Evolutionary conservation across 1,139 yeast species (phyloP).

Genomic region (Saccharomycopsis hybrid): DNA sequence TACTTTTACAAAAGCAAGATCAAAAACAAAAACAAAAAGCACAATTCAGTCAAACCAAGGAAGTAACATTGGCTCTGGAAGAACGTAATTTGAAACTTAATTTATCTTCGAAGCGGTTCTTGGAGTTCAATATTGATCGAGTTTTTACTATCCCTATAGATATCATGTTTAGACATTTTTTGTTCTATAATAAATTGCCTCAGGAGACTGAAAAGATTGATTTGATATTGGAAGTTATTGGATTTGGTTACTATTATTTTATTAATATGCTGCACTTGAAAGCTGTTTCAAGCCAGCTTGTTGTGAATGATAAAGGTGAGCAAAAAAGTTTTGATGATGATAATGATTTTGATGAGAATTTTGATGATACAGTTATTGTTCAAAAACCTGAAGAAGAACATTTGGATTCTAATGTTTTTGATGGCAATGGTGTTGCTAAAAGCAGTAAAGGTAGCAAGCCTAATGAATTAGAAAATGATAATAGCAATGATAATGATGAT

Average conservation of each 20-base stretch:
- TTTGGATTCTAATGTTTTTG: background rate
- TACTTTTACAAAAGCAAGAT: background rate
- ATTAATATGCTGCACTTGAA: constrained; percentile 27
- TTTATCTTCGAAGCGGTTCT: constrained; percentile 1
- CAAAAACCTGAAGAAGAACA: constrained; percentile 2
- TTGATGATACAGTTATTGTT: constrained; percentile 9
- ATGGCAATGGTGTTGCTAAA: background rate
- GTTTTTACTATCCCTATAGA: constrained; percentile 41
- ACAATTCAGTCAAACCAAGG: too few relatives aligned
- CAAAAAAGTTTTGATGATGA: too few relatives aligned
- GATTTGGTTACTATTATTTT: constrained; percentile 44
- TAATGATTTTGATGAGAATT: constrained; percentile 20
- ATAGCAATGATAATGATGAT: too few relatives aligned
- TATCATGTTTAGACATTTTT: constrained; percentile 50
- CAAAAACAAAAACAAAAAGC: too few relatives aligned
- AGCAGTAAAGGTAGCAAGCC: background rate
- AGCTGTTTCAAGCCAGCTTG: constrained; percentile 16
- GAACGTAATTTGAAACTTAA: too few relatives aligned
- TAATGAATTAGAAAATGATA: too few relatives aligned
- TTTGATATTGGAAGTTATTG: constrained; percentile 41
- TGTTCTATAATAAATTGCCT: constrained; percentile 52
- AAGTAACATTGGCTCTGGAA: too few relatives aligned
- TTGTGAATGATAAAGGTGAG: too few relatives aligned
- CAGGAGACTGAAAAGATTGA: constrained; percentile 69
- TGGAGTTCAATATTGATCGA: constrained; percentile 1